Conservation (phyloP, 768 basidiomycete species). For the Fibroporia radiculosa region DNA sequence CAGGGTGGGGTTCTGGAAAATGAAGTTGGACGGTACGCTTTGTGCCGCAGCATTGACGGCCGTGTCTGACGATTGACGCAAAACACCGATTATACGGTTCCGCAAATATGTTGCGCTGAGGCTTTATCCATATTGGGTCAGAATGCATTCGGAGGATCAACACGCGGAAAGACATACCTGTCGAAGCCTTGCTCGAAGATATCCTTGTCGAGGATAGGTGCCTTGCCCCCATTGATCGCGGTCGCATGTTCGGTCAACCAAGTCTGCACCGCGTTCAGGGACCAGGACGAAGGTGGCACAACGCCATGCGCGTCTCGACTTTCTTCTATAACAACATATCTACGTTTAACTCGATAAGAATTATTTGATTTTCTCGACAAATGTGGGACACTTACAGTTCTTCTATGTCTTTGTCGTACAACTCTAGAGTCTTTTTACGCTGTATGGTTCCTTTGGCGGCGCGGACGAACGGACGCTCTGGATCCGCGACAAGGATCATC, state of each 20-base stretch:
- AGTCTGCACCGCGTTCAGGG: background rate
- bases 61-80: conserved; percentile 13
- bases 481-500: conserved; percentile 39
- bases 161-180: conserved; percentile 18
- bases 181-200: conserved; percentile 33
- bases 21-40: conserved; percentile 8
- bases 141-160: background rate
- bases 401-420: conserved; percentile 41
- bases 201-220: conserved; percentile 26
- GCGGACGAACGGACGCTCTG: conserved; percentile 36
- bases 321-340: conserved; percentile 11
- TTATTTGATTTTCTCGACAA: background rate
- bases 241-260: conserved; percentile 12
- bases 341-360: background rate
- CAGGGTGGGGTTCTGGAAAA: conserved; percentile 15
- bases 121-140: conserved; percentile 8
- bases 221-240: conserved; percentile 8
- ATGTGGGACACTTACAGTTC: conserved; percentile 24
- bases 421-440: conserved; percentile 29
- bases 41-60: background rate
- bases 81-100: conserved; percentile 23
- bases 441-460: conserved; percentile 40
- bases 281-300: conserved; percentile 9
- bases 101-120: conserved; percentile 25
- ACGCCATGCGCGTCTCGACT: conserved; percentile 7